These are phyloP conservation scores for Pleurotus eryngii DNA, from an alignment of 768 basidiomycete genomes.

Conservation along the genomic window DNA sequence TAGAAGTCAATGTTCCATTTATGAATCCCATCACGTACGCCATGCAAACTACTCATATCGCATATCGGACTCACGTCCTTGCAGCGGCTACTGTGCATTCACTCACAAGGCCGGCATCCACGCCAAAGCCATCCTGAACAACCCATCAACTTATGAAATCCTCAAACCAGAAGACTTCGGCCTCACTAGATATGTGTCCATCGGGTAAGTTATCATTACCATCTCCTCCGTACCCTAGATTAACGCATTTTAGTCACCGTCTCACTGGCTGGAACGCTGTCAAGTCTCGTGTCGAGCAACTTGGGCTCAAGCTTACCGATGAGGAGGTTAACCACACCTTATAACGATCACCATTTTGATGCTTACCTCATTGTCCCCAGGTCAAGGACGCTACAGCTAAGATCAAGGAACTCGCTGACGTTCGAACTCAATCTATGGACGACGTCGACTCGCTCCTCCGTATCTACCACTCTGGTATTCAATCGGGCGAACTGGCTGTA, in stretches of 20 bases:
- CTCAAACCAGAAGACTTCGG: conserved; percentile 99
- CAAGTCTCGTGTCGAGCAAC: conserved; percentile 98
- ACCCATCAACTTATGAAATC: conserved; percentile 99
- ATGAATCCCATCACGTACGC: conserved; percentile 90
- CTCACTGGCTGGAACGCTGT: conserved; percentile 99
- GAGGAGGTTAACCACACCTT: conserved; percentile 58
- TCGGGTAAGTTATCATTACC: conserved; percentile 56
- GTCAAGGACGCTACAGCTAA: conserved; percentile 98
- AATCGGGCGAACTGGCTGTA: conserved; percentile 86
- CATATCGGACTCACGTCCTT: not conserved
- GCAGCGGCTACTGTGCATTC: conserved; percentile 97
- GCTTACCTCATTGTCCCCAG: conserved; percentile 28
- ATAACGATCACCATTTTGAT: not conserved
- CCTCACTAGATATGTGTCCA: conserved; percentile 95
- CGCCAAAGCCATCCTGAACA: conserved; percentile 99
- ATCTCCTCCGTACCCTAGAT: not conserved
- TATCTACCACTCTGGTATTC: conserved; percentile 92
- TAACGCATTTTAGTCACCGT: conserved; percentile 58
- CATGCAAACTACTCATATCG: not conserved
- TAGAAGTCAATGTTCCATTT: conserved; percentile 97
- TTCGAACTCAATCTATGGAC: conserved; percentile 98
- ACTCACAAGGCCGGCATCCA: conserved; percentile 99
- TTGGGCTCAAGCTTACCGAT: conserved; percentile 85
- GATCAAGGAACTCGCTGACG: conserved; percentile 99
- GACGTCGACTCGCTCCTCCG: conserved; percentile 97